Base-by-base conservation (phyloP, 768 basidiomycete genomes). In the Coprinopsis strossmayeri region DNA sequence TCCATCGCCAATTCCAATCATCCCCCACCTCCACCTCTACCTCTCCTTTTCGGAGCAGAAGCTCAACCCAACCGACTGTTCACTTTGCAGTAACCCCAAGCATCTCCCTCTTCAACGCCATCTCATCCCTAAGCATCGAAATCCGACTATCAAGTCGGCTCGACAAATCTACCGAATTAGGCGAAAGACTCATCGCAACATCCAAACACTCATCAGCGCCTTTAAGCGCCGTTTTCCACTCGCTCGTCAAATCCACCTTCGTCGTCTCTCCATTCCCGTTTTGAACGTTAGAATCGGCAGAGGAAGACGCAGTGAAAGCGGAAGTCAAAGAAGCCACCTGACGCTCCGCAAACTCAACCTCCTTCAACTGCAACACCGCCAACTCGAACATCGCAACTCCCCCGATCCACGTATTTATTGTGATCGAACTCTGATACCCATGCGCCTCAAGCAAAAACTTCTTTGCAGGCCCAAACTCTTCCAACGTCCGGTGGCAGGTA, bases 121-220 rank as follows among this genome's bases (percentile, higher is more conserved):
- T 81, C 76, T 89, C 84, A 58, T 86, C 82, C 53, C 70, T 71
- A 47, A 87, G 61, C 81, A 89, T 80, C 48, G 73, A 68, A 42
- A 87, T 73, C 61, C 87, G 65, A 60, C 77, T 83, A 50, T 88
- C 87, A 50, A 90, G 59, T 60, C 86, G 68, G 49, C 81, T 80
- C 35, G 76, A 76, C 58, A 90, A 50, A 63, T 89, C 87, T 11
- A 78, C 70, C 51, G 73, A 60, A 57, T 72, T 79, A 18, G 75
- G 70, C 34, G 79, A 70, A 30, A 77, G 63, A 12, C 62, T 58
- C 44, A 78, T 60, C 37, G 81, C 80, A 50, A 66, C 59, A 47
- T 81, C 80, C 34, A 89, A 63, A 57, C 72, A 72, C 49, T 65
- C 64, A 41, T 57, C 68, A 12, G 81, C 83, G 3, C 48, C 63